phyloP scores from a whole-genome alignment of 192 early-diverging fungal genomes.

The Thoreauomyces humboldtii region DNA sequence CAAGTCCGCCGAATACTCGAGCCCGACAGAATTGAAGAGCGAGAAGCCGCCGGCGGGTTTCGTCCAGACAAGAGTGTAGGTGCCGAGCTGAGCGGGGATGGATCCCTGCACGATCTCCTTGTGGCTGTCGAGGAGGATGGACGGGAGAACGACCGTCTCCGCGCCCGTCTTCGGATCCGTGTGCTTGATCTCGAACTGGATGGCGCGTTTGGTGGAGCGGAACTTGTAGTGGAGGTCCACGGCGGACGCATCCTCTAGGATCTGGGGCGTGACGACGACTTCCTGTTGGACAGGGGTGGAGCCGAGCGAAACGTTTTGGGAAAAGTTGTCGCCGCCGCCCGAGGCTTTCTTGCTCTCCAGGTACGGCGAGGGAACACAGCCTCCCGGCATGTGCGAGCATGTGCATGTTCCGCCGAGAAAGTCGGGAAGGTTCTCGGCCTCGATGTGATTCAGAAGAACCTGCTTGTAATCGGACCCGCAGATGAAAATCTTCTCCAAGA shows the following conservation, averaged over 20 bases:
- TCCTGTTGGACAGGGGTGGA: constrained; percentile 17
- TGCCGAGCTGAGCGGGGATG: constrained; percentile 21
- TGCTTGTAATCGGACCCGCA: constrained; percentile 26
- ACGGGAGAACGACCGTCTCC: constrained; percentile 16
- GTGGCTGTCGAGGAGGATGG: constrained; percentile 23
- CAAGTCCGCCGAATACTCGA: constrained; percentile 24
- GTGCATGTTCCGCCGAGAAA: constrained; percentile 35
- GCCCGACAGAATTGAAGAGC: constrained; percentile 14
- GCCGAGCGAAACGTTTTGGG: constrained; percentile 12
- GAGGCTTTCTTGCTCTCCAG: constrained; percentile 6
- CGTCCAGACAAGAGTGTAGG: constrained; percentile 25
- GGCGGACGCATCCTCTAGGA: background rate
- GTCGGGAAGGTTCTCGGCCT: constrained; percentile 32
- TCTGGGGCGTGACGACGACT: constrained; percentile 21
- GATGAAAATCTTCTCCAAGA: constrained; percentile 38
- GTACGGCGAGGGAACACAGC: constrained; percentile 31
- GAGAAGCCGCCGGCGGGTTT: constrained; percentile 26
- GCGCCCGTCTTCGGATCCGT: constrained; percentile 7
- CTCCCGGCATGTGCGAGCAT: constrained; percentile 35
- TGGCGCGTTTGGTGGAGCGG: constrained; percentile 17
- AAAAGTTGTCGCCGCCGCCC: constrained; percentile 12
- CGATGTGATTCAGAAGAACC: constrained; percentile 35
- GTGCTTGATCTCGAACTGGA: constrained; percentile 31
- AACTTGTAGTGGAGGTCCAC: constrained; percentile 26
- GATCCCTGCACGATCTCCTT: constrained; percentile 8